Evolutionary conservation across 2,329 filamentous ascomycete species (phyloP).

Genomic region (Arthrobotrys entomopaga): DNA sequence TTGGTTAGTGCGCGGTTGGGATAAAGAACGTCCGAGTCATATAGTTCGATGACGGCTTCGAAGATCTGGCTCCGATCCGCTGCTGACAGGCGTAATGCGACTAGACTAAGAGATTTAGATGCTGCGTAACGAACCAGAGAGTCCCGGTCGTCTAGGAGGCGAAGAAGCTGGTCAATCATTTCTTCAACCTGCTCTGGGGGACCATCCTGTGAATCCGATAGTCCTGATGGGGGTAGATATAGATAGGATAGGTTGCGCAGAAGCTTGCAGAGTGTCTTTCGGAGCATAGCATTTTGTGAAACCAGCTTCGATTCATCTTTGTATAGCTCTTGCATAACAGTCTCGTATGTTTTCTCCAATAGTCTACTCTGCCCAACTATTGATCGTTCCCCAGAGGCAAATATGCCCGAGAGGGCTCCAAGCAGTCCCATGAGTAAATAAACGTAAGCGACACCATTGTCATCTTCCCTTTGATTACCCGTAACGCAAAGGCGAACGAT

Average conservation of each 20-base stretch:
- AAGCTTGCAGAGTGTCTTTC: slow-evolving; percentile 50
- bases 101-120: slow-evolving; percentile 89
- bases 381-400: slow-evolving; percentile 56
- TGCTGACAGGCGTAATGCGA: slow-evolving; percentile 80
- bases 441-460: slow-evolving; percentile 49
- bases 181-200: slow-evolving; percentile 70
- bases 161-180: slow-evolving; percentile 82
- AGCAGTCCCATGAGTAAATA: slow-evolving; percentile 57
- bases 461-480: slow-evolving; percentile 32
- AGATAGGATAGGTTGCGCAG: slow-evolving; percentile 47
- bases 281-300: slow-evolving; percentile 47
- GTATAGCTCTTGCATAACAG: slow-evolving; percentile 38
- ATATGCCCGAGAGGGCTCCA: slow-evolving; percentile 55
- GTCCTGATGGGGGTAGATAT: slow-evolving; percentile 38
- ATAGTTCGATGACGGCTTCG: slow-evolving; percentile 79
- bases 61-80: slow-evolving; percentile 88
- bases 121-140: slow-evolving; percentile 90
- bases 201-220: slow-evolving; percentile 31
- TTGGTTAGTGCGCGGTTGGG: slow-evolving; percentile 44
- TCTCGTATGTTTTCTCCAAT: slow-evolving; percentile 38
- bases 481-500: slow-evolving; percentile 39
- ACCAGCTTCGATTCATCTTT: slow-evolving; percentile 35
- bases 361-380: slow-evolving; percentile 31
- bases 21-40: slow-evolving; percentile 72
- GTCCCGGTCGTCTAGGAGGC: slow-evolving; percentile 83